phyloP scores from a whole-genome alignment of 176 grass and related monocot genomes.

The Cenchrus americanus region DNA sequence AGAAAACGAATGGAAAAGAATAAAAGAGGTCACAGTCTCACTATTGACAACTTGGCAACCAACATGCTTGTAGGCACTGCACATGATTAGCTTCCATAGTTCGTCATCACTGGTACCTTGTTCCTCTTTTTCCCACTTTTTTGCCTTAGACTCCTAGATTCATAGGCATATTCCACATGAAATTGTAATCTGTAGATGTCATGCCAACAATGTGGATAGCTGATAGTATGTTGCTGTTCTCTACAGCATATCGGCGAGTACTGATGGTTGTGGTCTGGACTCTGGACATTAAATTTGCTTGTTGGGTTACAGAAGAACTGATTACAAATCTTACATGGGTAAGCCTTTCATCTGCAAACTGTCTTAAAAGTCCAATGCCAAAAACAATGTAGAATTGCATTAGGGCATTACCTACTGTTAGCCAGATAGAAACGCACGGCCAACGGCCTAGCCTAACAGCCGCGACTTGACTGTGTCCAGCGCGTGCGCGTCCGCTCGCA shows the following conservation, averaged over 20 bases:
- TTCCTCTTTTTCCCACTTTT: background rate
- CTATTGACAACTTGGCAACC: slow-evolving; percentile 9
- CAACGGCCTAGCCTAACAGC: too few relatives aligned
- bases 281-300: slow-evolving; percentile 24
- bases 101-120: slow-evolving; percentile 4
- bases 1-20: too few relatives aligned
- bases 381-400: slow-evolving; percentile 23
- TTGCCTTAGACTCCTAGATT: background rate
- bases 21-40: too few relatives aligned
- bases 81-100: slow-evolving; percentile 43
- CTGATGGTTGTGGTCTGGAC: background rate
- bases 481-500: too few relatives aligned
- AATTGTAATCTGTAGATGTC: background rate
- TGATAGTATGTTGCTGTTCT: slow-evolving; percentile 20
- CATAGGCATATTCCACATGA: slow-evolving; percentile 16
- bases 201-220: slow-evolving; percentile 14
- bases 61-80: slow-evolving; percentile 28
- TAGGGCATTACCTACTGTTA: background rate
- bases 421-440: too few relatives aligned
- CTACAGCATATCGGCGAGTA: background rate
- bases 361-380: background rate
- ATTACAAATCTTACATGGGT: slow-evolving; percentile 26
- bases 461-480: too few relatives aligned
- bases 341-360: background rate
- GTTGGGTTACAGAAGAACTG: slow-evolving; percentile 2